Base-by-base conservation (phyloP, 495 filamentous ascomycete species). In the Barbatosphaeria neglecta region DNA sequence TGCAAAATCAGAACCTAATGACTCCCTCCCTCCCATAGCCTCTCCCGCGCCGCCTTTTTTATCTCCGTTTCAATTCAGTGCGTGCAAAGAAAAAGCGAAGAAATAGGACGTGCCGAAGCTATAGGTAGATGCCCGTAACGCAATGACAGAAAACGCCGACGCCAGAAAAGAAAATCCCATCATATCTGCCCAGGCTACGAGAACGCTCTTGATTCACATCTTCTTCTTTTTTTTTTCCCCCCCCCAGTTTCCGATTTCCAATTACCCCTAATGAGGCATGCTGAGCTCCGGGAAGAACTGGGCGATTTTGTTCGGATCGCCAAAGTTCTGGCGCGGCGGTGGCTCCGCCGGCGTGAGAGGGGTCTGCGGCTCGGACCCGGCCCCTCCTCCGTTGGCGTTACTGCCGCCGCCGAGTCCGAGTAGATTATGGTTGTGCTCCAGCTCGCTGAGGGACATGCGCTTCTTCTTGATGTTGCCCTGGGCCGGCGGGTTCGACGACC, bases 391-490 rank as follows among this genome's bases (percentile, higher is more conserved):
- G 19, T n/a, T n/a, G 19, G 11, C 37, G 19, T n/a, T n/a, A 16
- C 37, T n/a, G 37, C 16, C 37, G 37, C 37, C n/a, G 37, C 39
- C 37, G 25, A 13, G 23, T 22, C 35, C 40, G 49, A 45, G 15
- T 33, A 24, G 37, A n/a, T 7, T 22, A 16, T 11, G 46, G 16
- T n/a, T 41, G 13, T 46, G 31, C 19, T 65, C 62, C 6, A 60
- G 37, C 17, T 58, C 48, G 42, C 55, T 67, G 24, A 71, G 57
- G 10, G 65, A 69, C 17, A 63, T 64, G n/a, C 69, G 52, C 55
- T 73, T 73, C 55, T 63, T 69, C 61, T 73, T 73, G 52, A 73
- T 73, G 43, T 73, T 73, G 3, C 69, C 69, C 50, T 70, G 68
- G 0, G 61, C 53, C 6, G 67, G 65, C 35, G 46, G 53, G 40